phyloP scores from a whole-genome alignment of 805 yeast species.

The Myxozyma lipomycoides region DNA sequence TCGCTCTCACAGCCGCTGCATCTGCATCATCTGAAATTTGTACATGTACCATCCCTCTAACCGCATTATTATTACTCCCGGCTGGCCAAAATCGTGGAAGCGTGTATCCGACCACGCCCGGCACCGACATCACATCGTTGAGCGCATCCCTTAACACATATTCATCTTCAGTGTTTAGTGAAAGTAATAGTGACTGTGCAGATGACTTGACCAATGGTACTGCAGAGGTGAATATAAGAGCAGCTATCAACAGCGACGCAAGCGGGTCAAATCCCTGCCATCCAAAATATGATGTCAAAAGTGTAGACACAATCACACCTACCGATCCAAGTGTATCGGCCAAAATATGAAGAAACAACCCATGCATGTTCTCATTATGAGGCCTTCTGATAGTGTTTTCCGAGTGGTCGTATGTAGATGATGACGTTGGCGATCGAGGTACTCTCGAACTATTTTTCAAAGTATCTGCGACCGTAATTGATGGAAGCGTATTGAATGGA shows the following conservation, averaged over 20 bases:
- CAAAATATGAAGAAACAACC: slow-evolving; percentile 85
- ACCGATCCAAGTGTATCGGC: slow-evolving; percentile 97
- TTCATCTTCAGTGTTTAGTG: slow-evolving; percentile 58
- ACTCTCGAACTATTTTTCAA: neutral
- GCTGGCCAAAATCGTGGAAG: slow-evolving; percentile 91
- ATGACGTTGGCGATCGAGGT: neutral
- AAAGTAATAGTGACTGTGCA: slow-evolving; percentile 64
- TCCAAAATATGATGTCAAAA: slow-evolving; percentile 65
- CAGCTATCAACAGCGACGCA: slow-evolving; percentile 83
- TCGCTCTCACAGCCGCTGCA: slow-evolving; percentile 53
- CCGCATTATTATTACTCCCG: slow-evolving; percentile 34
- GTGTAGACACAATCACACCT: slow-evolving; percentile 89
- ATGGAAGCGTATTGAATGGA: neutral
- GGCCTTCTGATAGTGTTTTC: slow-evolving; percentile 14
- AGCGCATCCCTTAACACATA: slow-evolving; percentile 58
- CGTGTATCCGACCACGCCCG: slow-evolving; percentile 80
- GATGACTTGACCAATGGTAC: slow-evolving; percentile 80
- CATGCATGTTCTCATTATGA: slow-evolving; percentile 76
- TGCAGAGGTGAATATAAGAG: slow-evolving; percentile 74
- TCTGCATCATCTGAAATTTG: slow-evolving; percentile 67
- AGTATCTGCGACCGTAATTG: neutral
- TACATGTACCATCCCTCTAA: slow-evolving; percentile 79
- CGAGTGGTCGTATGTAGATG: neutral
- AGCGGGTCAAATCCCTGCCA: slow-evolving; percentile 87
- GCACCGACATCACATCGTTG: slow-evolving; percentile 53